These are phyloP conservation scores for Erythrobasidium hasegawianum DNA, from an alignment of 1,284 basidiomycete species.

Conservation along the genomic window DNA sequence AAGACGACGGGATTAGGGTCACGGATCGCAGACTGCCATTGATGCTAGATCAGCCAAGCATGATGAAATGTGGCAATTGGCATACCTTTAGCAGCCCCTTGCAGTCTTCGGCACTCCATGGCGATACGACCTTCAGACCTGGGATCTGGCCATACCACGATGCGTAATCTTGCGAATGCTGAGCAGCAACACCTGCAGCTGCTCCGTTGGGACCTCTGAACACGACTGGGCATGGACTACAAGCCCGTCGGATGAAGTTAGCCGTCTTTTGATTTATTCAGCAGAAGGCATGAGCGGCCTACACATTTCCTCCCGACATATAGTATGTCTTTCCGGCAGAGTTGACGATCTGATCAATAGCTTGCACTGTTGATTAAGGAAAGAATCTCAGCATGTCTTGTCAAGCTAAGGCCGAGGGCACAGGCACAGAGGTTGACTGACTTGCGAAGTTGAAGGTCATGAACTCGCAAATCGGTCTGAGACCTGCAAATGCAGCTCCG, in stretches of 20 bases:
- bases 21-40: constrained; percentile 91
- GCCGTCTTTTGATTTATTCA: neutral
- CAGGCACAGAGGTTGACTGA: constrained; percentile 45
- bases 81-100: constrained; percentile 91
- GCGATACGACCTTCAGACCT: constrained; percentile 94
- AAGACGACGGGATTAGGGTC: constrained; percentile 98
- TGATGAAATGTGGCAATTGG: neutral
- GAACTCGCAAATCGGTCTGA: constrained; percentile 98
- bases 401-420: constrained; percentile 38
- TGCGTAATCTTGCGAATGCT: constrained; percentile 55
- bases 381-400: neutral
- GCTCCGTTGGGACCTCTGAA: constrained; percentile 99
- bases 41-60: too few species aligned
- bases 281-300: neutral
- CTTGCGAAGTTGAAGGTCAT: constrained; percentile 89
- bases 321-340: constrained; percentile 99
- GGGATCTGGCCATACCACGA: constrained; percentile 80
- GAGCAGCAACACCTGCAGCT: constrained; percentile 88
- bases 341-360: constrained; percentile 99
- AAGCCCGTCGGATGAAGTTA: neutral
- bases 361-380: constrained; percentile 53
- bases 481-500: constrained; percentile 88
- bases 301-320: constrained; percentile 97
- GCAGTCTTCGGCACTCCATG: constrained; percentile 96
- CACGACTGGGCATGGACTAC: constrained; percentile 81